Evolutionary conservation across 1,284 basidiomycete genomes (phyloP).

Genomic region (Ganoderma lucidum): DNA sequence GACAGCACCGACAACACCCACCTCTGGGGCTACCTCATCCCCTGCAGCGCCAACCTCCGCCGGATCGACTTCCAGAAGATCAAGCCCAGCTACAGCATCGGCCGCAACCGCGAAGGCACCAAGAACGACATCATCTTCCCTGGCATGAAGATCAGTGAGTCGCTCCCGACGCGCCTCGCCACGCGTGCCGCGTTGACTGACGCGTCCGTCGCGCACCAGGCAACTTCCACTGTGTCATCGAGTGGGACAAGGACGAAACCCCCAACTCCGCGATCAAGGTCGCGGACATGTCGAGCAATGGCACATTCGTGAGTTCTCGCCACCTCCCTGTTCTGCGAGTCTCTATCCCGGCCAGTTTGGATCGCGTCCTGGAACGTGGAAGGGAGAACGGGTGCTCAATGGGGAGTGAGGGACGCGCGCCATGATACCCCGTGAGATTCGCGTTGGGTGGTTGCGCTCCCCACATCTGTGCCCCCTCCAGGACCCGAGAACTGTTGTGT

Average conservation of each 20-base stretch:
- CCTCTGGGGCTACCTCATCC: slow-evolving; percentile 75
- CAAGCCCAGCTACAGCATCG: slow-evolving; percentile 56
- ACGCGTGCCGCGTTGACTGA: slow-evolving; percentile 30
- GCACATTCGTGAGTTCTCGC: slow-evolving; percentile 75
- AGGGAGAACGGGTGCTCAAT: no score
- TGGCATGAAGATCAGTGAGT: slow-evolving; percentile 80
- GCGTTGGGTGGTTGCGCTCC: background rate
- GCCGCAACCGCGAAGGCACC: slow-evolving; percentile 51
- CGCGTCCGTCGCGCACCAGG: slow-evolving; percentile 50
- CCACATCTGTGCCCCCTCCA: background rate
- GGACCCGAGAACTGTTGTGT: no score
- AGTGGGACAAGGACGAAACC: slow-evolving; percentile 69
- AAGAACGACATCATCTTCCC: slow-evolving; percentile 64
- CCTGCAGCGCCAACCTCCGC: slow-evolving; percentile 55
- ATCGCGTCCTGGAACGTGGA: background rate
- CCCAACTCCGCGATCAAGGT: slow-evolving; percentile 66
- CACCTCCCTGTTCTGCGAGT: background rate
- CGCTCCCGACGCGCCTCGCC: slow-evolving; percentile 26
- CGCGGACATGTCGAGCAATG: slow-evolving; percentile 78
- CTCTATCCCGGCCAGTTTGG: background rate
- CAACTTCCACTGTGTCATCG: slow-evolving; percentile 69
- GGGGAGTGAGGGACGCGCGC: background rate
- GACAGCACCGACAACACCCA: slow-evolving; percentile 49
- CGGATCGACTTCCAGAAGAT: slow-evolving; percentile 69
- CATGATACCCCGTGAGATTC: background rate